Evolutionary conservation across 1,284 basidiomycete genomes (phyloP), one percentile per base, ranked within the genome.

Genomic region (Sporisorium sorghi): DNA sequence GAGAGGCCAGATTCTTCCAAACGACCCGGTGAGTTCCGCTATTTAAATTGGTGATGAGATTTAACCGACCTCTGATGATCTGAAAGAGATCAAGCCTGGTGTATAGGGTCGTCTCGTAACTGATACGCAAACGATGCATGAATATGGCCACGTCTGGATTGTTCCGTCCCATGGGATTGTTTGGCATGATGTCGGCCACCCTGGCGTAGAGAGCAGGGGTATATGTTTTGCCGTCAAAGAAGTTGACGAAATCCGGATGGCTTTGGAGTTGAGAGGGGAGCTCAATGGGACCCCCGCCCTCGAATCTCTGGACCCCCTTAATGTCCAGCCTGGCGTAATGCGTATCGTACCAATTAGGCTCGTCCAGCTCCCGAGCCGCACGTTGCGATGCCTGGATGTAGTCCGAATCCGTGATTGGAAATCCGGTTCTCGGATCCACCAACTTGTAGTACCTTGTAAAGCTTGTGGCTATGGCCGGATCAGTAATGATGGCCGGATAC

Each of bases 71-170:
- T 19, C 63, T 19, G 8, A 67, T 32, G 30, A 67, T 44, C 11
- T 30, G n/a, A 23, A 44, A 42, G 35, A 49, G 58, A 3, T 60
- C 24, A 7, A 61, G 43, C 30, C 4, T 17, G n/a, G n/a, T n/a
- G n/a, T n/a, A n/a, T n/a, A n/a, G n/a, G n/a, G n/a, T n/a, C 15
- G 30, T 2, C 10, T 8, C 3, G 32, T 14, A 8, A 21, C 37
- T 46, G 21, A 10, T 47, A 60, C 23, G 15, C 5, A 56, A 1
- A 2, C 5, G 23, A 12, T 55, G 53, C 63, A 66, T 60, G 58
- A 51, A 66, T 17, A 66, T 37, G 11, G 49, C 58, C 3, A 66
- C 53, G 42, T 66, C 63, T 2, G 63, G 57, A n/a, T 66, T 66
- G 9, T 17, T 5, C 5, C 0, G 3, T 2, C 35, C 32, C 52